Conservation (phyloP, 805 yeast genomes). For the Candida nemodendra region DNA sequence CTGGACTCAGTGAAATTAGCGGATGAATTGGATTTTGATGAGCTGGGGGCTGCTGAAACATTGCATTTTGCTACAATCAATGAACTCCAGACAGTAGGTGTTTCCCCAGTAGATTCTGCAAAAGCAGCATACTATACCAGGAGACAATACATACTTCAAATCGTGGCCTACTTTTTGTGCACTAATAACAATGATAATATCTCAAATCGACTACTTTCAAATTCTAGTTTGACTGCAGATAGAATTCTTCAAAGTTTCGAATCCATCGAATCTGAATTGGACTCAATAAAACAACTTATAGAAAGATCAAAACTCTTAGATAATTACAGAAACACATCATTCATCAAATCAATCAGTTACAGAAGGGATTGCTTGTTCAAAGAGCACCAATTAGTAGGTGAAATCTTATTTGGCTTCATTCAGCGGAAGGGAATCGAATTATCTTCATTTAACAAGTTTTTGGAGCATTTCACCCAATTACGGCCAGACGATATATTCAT, state of each 20-base stretch:
- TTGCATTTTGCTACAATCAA: conserved; percentile 46
- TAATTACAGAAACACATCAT: conserved; percentile 40
- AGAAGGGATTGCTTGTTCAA: conserved; percentile 61
- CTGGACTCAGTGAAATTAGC: conserved; percentile 56
- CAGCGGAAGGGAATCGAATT: conserved; percentile 35
- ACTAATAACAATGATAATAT: conserved; percentile 12
- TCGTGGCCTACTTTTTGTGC: conserved; percentile 44
- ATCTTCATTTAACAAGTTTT: conserved; percentile 37
- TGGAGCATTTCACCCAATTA: conserved; percentile 47
- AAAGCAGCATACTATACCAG: conserved; percentile 67
- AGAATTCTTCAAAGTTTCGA: conserved; percentile 55
- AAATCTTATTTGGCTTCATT: conserved; percentile 54
- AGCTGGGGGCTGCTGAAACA: conserved; percentile 69
- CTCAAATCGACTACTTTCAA: conserved; percentile 2
- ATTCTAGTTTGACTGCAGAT: conserved; percentile 31
- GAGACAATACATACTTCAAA: conserved; percentile 70
- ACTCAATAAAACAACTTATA: conserved; percentile 50
- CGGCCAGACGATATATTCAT: conserved; percentile 62
- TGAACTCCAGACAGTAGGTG: conserved; percentile 41
- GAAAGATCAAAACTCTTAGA: conserved; percentile 56
- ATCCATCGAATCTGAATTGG: conserved; percentile 55
- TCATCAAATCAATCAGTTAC: conserved; percentile 49
- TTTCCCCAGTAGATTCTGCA: conserved; percentile 57
- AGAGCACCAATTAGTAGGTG: conserved; percentile 72
- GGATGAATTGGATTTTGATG: conserved; percentile 73